phyloP scores from a whole-genome alignment of 768 basidiomycete genomes.

The Tulasnella sp. region DNA sequence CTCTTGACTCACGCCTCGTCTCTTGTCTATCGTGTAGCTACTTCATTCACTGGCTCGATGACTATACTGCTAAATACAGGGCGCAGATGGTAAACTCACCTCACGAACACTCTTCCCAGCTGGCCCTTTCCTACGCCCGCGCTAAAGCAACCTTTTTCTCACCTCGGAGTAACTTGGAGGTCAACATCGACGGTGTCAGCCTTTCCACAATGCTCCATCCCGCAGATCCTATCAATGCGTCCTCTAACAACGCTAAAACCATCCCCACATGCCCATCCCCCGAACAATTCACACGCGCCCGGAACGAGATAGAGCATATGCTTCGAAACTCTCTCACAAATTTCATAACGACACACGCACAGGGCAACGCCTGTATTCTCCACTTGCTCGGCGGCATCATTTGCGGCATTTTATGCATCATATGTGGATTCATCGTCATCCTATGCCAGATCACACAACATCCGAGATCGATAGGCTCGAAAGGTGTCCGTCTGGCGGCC shows the following conservation, averaged over 20 bases:
- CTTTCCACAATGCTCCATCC: neutral
- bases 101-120: neutral
- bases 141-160: conserved; percentile 6
- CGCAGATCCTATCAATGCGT: no score
- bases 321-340: conserved; percentile 3
- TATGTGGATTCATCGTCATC: neutral
- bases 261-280: neutral
- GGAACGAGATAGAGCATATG: conserved; percentile 3
- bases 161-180: neutral
- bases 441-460: neutral
- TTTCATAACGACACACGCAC: neutral
- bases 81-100: neutral
- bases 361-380: neutral
- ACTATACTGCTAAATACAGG: conserved; percentile 4
- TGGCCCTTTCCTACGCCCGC: neutral
- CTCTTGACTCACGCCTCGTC: no score
- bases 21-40: neutral
- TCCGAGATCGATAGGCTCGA: neutral
- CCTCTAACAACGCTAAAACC: neutral
- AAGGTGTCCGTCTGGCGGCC: neutral
- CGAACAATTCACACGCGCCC: neutral
- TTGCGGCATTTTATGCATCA: neutral
- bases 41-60: conserved; percentile 5
- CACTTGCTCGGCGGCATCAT: neutral
- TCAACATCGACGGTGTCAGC: neutral